phyloP scores from a whole-genome alignment of 2,329 filamentous ascomycete genomes.

The Calonectria pauciramosa region DNA sequence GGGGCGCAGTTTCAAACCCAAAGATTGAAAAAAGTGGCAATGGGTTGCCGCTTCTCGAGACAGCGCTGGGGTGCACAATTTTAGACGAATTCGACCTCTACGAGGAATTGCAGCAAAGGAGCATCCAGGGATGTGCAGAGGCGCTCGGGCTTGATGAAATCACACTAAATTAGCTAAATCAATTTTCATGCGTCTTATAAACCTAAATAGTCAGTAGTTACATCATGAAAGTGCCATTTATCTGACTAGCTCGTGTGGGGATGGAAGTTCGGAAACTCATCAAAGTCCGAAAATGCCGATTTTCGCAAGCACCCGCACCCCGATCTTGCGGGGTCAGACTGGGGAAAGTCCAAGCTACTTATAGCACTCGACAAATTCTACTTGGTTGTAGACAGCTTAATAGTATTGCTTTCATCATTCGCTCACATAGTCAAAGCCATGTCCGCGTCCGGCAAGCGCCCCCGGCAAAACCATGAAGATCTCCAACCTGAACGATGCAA shows the following conservation, averaged over 20 bases:
- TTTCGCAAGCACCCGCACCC: background rate
- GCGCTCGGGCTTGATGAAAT: background rate
- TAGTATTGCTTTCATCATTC: background rate
- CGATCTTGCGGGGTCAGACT: background rate
- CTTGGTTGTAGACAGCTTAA: background rate
- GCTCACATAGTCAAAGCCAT: background rate
- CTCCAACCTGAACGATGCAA: background rate
- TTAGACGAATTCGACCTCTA: background rate
- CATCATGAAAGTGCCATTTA: background rate
- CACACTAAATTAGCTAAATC: background rate
- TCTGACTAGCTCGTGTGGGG: background rate
- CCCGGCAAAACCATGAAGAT: background rate
- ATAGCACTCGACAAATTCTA: background rate
- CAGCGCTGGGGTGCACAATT: background rate
- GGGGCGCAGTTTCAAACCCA: background rate
- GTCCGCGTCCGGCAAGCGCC: background rate
- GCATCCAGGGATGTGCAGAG: background rate
- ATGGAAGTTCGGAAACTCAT: background rate
- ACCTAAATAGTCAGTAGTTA: background rate
- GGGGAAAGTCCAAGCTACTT: background rate
- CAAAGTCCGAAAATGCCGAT: background rate
- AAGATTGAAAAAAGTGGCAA: background rate
- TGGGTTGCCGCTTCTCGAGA: background rate
- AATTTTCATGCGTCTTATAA: background rate
- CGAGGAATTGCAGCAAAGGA: background rate